phyloP scores from a whole-genome alignment of 2,329 filamentous ascomycete genomes.

The Penicillium sp. region DNA sequence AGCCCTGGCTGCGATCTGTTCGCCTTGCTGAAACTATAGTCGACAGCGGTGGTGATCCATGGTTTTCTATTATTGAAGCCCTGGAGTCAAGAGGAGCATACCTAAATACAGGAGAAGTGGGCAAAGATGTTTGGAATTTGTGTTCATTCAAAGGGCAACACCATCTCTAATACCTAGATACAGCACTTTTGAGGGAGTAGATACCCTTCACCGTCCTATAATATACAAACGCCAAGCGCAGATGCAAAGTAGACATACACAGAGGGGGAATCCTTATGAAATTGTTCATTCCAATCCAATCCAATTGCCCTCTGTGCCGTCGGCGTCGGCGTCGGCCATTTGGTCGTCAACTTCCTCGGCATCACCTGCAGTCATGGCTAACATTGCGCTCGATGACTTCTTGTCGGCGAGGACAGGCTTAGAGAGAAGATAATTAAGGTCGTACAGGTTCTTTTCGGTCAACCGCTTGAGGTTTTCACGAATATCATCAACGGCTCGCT shows the following conservation, averaged over 20 bases:
- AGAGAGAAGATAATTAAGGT: conserved; percentile 75
- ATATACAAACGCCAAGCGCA: conserved; percentile 28
- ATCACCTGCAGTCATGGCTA: conserved; percentile 30
- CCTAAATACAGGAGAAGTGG: background rate
- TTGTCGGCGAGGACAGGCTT: conserved; percentile 46
- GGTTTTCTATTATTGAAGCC: too few species aligned
- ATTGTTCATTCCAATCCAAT: conserved; percentile 51
- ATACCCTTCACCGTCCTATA: conserved; percentile 1
- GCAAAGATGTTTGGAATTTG: background rate
- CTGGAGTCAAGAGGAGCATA: too few species aligned
- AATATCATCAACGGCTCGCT: conserved; percentile 76
- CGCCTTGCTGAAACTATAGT: too few species aligned
- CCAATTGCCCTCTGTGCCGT: conserved; percentile 53
- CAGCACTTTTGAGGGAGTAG: background rate
- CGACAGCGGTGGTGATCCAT: too few species aligned
- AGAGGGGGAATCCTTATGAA: conserved; percentile 1
- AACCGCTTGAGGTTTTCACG: conserved; percentile 77
- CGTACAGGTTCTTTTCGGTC: conserved; percentile 85
- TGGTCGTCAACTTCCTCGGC: conserved; percentile 27
- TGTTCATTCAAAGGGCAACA: background rate
- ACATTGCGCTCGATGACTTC: conserved; percentile 28
- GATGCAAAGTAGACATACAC: conserved; percentile 26
- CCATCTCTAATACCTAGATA: background rate
- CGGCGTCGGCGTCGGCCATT: conserved; percentile 39
- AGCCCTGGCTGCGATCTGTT: too few species aligned